Evolutionary conservation across 2,329 filamentous ascomycete species (phyloP), one percentile per base, ranked within the genome.

Genomic region (Trichoderma brevicompactum): DNA sequence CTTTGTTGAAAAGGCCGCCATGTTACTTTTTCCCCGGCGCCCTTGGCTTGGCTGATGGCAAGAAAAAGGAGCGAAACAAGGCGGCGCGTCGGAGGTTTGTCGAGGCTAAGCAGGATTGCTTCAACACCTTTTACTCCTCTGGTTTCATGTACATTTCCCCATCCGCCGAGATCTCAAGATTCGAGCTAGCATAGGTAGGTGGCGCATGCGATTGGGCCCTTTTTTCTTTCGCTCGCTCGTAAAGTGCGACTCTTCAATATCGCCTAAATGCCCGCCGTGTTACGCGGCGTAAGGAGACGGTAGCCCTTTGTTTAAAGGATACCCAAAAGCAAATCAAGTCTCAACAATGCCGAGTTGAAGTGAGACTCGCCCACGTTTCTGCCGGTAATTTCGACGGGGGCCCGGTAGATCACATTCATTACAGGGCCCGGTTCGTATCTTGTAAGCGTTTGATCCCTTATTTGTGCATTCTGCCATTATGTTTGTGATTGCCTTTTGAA

Each of bases 201-300:
- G 55, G 55, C 55, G 55, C 55, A 59, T 36, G 48, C 55, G 32
- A 58, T 58, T 58, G 55, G 55, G 32, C 32, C n/a, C 32, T 36
- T 40, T 36, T 36, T 36, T n/a, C 23, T 28, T 28, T n/a, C 40
- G n/a, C 19, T n/a, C 41, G 55, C 54, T 46, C 54, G 55, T 48
- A 46, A 59, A 59, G 32, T 59, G 55, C 55, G 55, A 59, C 43
- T 48, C 32, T 59, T 28, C 44, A 49, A 59, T 59, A 49, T 59
- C 55, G 55, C 55, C 55, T 59, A 59, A 38, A 53, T 28, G 44
- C 55, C 23, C 28, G 43, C 34, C 43, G 44, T 49, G 44, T 48
- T 46, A 59, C 55, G 34, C 44, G 23, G 19, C 12, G 55, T 49
- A 32, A 32, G 55, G 34, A 53, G 50, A 53, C 5, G 50, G 8